A percentile compares a stretch with the other conserved stretches of the same genome.
Conservation (phyloP, 108 stramenopile genomes). For the Ochromonas danica region DNA sequence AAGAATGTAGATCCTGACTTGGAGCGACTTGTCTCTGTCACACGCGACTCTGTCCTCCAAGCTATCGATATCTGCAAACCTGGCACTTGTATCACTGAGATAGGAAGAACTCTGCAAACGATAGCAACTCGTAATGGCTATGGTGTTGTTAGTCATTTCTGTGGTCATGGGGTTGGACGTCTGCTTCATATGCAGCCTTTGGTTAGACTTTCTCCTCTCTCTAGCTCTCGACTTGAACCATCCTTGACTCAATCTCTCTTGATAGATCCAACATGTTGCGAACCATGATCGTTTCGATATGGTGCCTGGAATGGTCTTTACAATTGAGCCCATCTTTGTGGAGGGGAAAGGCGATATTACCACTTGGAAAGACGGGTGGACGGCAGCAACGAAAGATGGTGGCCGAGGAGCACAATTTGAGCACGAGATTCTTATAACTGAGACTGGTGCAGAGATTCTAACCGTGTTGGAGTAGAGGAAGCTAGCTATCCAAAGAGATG, state of each 20-base stretch:
- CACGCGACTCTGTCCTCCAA: conserved; percentile 37
- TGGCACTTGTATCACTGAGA: conserved; percentile 45
- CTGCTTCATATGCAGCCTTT: conserved; percentile 49
- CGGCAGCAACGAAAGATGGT: conserved; percentile 49
- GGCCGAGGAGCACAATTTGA: conserved; percentile 50
- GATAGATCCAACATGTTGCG: conserved; percentile 37
- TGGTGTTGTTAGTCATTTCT: conserved; percentile 43
- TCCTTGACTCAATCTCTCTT: background rate
- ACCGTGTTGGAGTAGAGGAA: conserved; percentile 40
- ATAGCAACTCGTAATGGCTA: conserved; percentile 45
- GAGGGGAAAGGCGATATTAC: conserved; percentile 44
- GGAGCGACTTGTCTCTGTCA: conserved; percentile 2
- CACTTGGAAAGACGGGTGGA: conserved; percentile 48
- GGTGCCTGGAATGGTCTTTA: conserved; percentile 51
- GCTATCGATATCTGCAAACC: conserved; percentile 48
- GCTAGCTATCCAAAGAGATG: no score
- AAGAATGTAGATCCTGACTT: conserved; percentile 26
- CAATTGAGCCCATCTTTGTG: conserved; percentile 52
- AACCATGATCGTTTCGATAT: conserved; percentile 36
- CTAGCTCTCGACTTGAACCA: background rate
- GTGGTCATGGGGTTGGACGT: conserved; percentile 48
- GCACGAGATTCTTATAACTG: conserved; percentile 52
- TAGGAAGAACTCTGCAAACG: conserved; percentile 39
- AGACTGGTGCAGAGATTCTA: conserved; percentile 48
- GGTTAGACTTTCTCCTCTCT: background rate